Evolutionary conservation across 441 rosid genomes (phyloP).

Genomic region (Pelargonium fulgidum): DNA sequence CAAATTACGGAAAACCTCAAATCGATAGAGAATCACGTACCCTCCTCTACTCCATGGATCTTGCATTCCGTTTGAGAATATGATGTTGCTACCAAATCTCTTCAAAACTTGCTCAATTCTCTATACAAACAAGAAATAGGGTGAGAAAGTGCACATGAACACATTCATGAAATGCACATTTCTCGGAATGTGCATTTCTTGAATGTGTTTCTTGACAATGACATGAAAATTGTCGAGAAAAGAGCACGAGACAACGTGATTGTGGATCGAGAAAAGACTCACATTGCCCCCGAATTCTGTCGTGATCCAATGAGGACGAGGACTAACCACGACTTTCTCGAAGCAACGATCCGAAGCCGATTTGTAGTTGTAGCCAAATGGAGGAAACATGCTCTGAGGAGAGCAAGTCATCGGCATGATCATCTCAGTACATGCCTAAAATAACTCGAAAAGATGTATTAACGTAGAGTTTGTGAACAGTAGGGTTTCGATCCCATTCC

Average conservation of each 20-base stretch:
- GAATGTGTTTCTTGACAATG: too few species aligned
- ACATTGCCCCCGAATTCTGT: slow-evolving; percentile 74
- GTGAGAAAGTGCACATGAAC: too few species aligned
- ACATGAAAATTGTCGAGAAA: too few species aligned
- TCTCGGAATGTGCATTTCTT: too few species aligned
- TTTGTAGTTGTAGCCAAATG: slow-evolving; percentile 34
- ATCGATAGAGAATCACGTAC: slow-evolving; percentile 20
- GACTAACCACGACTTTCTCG: slow-evolving; percentile 40
- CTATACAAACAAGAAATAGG: slow-evolving; percentile 23
- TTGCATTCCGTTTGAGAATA: slow-evolving; percentile 69
- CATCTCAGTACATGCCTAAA: slow-evolving; percentile 77
- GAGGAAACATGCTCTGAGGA: slow-evolving; percentile 58
- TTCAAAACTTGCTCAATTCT: slow-evolving; percentile 42
- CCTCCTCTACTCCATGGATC: slow-evolving; percentile 85
- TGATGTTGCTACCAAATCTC: slow-evolving; percentile 60
- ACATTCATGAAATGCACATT: too few species aligned
- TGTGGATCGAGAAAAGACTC: slow-evolving; percentile 9
- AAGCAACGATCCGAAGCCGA: slow-evolving; percentile 37
- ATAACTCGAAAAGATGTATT: background rate
- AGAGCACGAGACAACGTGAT: too few species aligned
- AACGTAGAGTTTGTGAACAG: too few species aligned
- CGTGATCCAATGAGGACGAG: slow-evolving; percentile 73
- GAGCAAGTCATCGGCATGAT: slow-evolving; percentile 72
- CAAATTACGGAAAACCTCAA: too few species aligned
- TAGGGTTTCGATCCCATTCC: too few species aligned